Base-by-base conservation (phyloP, 2,329 filamentous ascomycete species). In the Ilyonectria robusta region DNA sequence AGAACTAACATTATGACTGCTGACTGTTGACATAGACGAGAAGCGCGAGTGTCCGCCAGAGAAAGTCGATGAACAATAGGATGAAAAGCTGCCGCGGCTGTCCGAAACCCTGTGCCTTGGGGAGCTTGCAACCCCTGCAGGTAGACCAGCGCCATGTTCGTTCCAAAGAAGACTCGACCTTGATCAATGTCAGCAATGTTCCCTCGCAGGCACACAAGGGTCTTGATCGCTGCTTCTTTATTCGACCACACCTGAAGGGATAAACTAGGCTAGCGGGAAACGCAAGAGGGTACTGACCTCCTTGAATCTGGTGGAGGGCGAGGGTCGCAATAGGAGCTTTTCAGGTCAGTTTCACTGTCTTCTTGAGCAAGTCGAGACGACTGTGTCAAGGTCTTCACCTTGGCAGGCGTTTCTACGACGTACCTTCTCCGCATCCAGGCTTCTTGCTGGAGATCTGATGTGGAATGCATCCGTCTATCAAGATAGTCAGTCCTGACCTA, bases 11-110 rank as follows among this genome's bases (percentile, higher is more conserved):
- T 78, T 75, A 62, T 81, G 80, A 8, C 80, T 76, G 10, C 83
- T 83, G 23, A 85, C 79, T 0, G 86, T 88, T 1, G 87, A 88
- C 48, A 84, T 80, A 0, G 87, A 89, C 2, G 87, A 88, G 56
- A 87, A 81, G 42, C 86, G 81, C 2, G 87, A 89, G 72, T 88
- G 86, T 0, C 81, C 79, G 15, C 79, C 77, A 1, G 85, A 86
- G 48, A 79, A 79, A 1, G 80, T 82, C 3, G 85, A 84, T 3
- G 85, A 84, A 19, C 82, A 81, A 72, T 84, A 84, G 1, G 84
- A 86, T 3, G 86, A 86, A 17, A 87, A 76, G 62, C 84, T 89
- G 79, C 86, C 86, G 59, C 83, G 81, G 70, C 86, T 88, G 70
- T 85, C 83, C 1, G 86, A 88, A 61, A 78, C 67, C 53, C 70